These are phyloP conservation scores for Amanita polypyramis DNA, from an alignment of 768 basidiomycete genomes.

Conservation along the genomic window DNA sequence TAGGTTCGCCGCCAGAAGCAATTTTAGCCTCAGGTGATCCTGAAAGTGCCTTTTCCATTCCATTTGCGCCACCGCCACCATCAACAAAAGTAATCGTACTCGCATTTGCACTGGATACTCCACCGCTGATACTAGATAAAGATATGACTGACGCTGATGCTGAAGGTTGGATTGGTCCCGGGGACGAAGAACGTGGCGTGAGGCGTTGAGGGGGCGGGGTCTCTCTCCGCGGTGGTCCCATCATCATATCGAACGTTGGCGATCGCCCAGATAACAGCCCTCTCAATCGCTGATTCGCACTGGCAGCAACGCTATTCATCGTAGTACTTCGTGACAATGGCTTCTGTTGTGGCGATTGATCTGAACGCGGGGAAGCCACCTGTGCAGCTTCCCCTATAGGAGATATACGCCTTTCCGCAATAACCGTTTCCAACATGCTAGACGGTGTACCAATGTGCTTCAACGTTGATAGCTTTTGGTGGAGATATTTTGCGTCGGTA, in stretches of 20 bases:
- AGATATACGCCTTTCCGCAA: slow-evolving; percentile 66
- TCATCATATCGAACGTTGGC: slow-evolving; percentile 25
- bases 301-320: slow-evolving; percentile 16
- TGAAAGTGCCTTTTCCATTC: background rate
- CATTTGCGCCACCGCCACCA: slow-evolving; percentile 6
- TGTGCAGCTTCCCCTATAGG: slow-evolving; percentile 15
- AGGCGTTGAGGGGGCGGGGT: slow-evolving; percentile 18
- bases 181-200: slow-evolving; percentile 15
- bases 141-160: slow-evolving; percentile 6
- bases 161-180: slow-evolving; percentile 6
- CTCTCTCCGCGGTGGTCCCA: slow-evolving; percentile 21
- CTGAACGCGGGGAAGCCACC: slow-evolving; percentile 11
- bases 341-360: slow-evolving; percentile 9
- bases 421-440: slow-evolving; percentile 76
- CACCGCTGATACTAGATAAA: background rate
- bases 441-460: slow-evolving; percentile 66
- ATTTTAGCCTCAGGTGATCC: background rate
- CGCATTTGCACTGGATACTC: background rate
- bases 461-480: slow-evolving; percentile 63
- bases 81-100: background rate
- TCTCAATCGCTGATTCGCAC: slow-evolving; percentile 37
- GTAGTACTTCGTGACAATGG: slow-evolving; percentile 23
- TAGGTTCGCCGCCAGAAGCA: background rate
- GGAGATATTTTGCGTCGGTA: slow-evolving; percentile 68
- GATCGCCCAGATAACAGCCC: slow-evolving; percentile 31